Base-by-base conservation (phyloP, 805 yeast genomes). In the Zygosaccharomyces lentus region DNA sequence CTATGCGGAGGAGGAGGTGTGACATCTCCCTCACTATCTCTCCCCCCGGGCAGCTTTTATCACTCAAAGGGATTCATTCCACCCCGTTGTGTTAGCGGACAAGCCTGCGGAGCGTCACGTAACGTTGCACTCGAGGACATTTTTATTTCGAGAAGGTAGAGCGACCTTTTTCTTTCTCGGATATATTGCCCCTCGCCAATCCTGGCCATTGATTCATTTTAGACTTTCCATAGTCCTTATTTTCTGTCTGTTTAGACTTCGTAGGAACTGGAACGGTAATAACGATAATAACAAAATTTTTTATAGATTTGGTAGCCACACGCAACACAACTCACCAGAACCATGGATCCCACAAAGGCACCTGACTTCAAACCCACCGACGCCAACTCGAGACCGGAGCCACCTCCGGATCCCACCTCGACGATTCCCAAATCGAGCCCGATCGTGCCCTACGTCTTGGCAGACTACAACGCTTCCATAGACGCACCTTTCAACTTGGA, bases 341-440 rank as follows among this genome's bases (percentile, higher is more conserved):
- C n/a, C 12, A 89, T 89, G 98, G 98, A 90, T 64, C 98, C 98
- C 17, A 84, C 91, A 3, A 79, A 83, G 66, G 96, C 89, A 54
- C 95, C 96, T 15, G 81, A 88, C 64, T 90, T 88, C 65, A 80
- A 82, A 41, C 96, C 96, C 9, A 95, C 96, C 0, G 80, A 88
- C 12, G 75, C 81, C 44, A 76, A 80, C 52, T 78, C 78, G 38
- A 70, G 78, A 47, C 66, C 76, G 41, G 77, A 76, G 56, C 88
- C 89, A 6, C 76, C 80, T 5, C 70, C 82, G 3, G 83, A 86
- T 9, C 84, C 87, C 3, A 72, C 81, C 2, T 78, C 81, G 1
- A 70, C 75, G 47, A 86, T 86, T 51, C 96, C 96, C 0, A 75
- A 77, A 50, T 76, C 81, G 34, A 77, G 76, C 35, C 95, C 96